Base-by-base conservation (phyloP, 2,329 filamentous ascomycete species). In the Rachicladosporium sp. region DNA sequence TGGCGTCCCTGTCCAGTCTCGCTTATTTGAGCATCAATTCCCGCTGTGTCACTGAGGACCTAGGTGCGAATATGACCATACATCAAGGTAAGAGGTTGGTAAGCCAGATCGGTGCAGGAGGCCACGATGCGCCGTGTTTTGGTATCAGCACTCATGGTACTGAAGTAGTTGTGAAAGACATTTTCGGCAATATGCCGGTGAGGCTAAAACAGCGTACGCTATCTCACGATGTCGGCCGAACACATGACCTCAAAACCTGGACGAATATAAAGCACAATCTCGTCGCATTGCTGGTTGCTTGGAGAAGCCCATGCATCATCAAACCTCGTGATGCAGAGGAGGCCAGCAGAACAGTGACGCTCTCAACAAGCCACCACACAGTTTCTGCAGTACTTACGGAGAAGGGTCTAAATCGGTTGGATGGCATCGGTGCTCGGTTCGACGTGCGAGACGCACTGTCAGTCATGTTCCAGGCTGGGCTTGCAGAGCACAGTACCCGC, bases 11-110 rank as follows among this genome's bases (percentile, higher is more conserved):
- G 10, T 78, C 79, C 7, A 73, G 78, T 0, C 63, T 95, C 32
- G 89, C 88, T 1, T 61, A 95, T 12, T 55, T 96, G 9, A 78
- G 76, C 2, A 70, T 98, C 36, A 77, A 76, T 0, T 95, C 91
- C 10, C 78, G 74, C 46, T 78, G 85, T 52, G 59, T 66, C 38
- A 55, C 67, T 12, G 63, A 81, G 56, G 61, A 72, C 6, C 76
- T 74, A 1, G 70, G 76, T 48, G 81, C 81, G 51, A 73, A 74
- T 0, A 51, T 93, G 13, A 71, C 71, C 6, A 68, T 91, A 30
- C 83, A 89, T 57, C 79, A 81, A 49, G 79, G 82, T 11, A 71
- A 69, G 27, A 57, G 78, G 4, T 61, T 93, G 29, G 67, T 74
- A 35, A 74, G 85, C 21, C 69, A 82, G 40, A 62, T 69, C 1